Evolutionary conservation across 371 early-diverging fungal genomes (phyloP), one percentile per base, ranked within the genome.

Genomic region (Mucor velutinosus): DNA sequence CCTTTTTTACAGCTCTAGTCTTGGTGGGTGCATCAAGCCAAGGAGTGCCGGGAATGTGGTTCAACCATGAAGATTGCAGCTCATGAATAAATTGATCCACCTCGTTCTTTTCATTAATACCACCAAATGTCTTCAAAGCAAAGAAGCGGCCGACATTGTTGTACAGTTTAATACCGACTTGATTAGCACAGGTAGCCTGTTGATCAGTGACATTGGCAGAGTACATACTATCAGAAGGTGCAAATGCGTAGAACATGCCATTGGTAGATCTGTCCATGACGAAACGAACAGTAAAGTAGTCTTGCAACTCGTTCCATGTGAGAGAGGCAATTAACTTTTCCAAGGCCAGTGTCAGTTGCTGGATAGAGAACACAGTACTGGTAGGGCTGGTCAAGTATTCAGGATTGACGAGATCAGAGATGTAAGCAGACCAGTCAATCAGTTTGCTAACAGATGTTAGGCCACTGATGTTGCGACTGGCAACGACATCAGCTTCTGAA

Each of bases 21-120:
- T 74, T 68, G 0, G 89, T 89, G 30, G 67, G 55, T 2, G 74
- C 53, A 72, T 89, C 89, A 2, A 89, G 69, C 88, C 88, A 90
- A 30, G 76, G 67, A 0, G 76, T 65, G 1, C 70, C 62, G 11
- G 78, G 60, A 21, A 88, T 75, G 10, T 83, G 67, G 33, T 76
- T 69, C 7, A 81, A 60, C 60, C 86, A 77, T 4, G 78, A 65
- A 15, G 71, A 66, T 19, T 77, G 65, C 11, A 79, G 53, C 0
- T 32, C 32, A 1, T 55, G 49, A 5, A 88, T 76, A 62, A 86
- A 77, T 7, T 65, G 53, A 5, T 68, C 65, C 0, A 60, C 57
- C 27, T 75, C 61, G 11, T 76, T 71, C 12, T 67, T 58, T 41
- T 77, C 75, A 32, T 75, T 33, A 11, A 68, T 68, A 29, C 76